A percentile compares a stretch with the other conserved stretches of the same genome.
phyloP scores from a whole-genome alignment of 176 grass and related monocot species.

The Miscanthus lutarioriparius region DNA sequence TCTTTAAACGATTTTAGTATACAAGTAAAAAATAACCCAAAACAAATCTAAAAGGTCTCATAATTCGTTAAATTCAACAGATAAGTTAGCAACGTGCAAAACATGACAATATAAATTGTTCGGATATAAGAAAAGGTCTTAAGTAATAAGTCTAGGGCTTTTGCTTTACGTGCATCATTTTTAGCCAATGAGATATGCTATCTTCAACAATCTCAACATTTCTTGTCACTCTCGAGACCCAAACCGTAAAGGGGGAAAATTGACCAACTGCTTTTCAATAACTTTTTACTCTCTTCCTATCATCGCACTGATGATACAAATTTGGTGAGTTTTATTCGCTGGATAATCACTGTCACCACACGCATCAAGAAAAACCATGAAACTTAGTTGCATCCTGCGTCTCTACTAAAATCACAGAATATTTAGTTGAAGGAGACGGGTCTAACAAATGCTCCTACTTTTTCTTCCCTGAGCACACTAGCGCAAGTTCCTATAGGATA shows the following conservation, averaged over 20 bases:
- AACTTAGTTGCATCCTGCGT: neutral
- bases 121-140: neutral
- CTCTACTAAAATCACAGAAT: neutral
- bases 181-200: too few species aligned
- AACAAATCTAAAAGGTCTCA: too few species aligned
- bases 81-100: neutral
- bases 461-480: neutral
- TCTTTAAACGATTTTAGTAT: too few species aligned
- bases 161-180: too few species aligned
- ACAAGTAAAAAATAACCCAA: too few species aligned
- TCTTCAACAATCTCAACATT: too few species aligned
- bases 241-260: too few species aligned
- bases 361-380: neutral
- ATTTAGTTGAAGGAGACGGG: neutral
- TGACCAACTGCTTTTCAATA: neutral
- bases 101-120: neutral
- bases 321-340: neutral
- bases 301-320: neutral
- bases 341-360: neutral
- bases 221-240: too few species aligned
- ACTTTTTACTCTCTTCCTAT: too few species aligned
- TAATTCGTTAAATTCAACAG: too few species aligned
- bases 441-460: neutral
- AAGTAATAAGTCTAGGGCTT: too few species aligned
- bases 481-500: neutral